phyloP scores from a whole-genome alignment of 495 filamentous ascomycete species.

The Lophiotrema nucula region DNA sequence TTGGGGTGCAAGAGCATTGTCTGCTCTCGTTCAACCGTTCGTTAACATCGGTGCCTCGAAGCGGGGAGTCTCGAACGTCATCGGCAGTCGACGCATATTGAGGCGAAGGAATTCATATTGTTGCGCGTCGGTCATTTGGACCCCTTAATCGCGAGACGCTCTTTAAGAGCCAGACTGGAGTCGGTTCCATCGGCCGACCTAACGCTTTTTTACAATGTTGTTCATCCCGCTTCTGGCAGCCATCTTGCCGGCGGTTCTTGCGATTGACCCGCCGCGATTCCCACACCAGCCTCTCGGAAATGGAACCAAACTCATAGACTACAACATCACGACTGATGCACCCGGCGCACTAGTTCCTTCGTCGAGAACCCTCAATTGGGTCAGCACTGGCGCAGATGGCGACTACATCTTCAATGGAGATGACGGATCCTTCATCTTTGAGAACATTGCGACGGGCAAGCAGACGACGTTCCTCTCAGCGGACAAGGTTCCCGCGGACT shows the following conservation, averaged over 20 bases:
- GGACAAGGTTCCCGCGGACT: slow-evolving; percentile 36
- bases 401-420: slow-evolving; percentile 50
- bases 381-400: slow-evolving; percentile 43
- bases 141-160: neutral
- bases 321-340: slow-evolving; percentile 23
- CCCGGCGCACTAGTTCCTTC: slow-evolving; percentile 17
- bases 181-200: neutral
- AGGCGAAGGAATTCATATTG: neutral
- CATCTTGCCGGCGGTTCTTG: slow-evolving; percentile 3
- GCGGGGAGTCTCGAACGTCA: neutral
- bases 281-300: slow-evolving; percentile 30
- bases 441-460: slow-evolving; percentile 51
- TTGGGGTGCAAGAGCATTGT: neutral
- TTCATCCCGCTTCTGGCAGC: slow-evolving; percentile 12
- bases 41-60: neutral
- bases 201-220: neutral
- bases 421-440: slow-evolving; percentile 48
- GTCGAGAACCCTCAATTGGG: slow-evolving; percentile 46
- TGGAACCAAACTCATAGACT: slow-evolving; percentile 24
- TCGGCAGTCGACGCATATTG: neutral
- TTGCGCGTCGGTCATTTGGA: neutral
- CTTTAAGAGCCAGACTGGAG: neutral
- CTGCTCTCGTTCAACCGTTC: neutral
- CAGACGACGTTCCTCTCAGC: slow-evolving; percentile 47
- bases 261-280: slow-evolving; percentile 24